A percentile compares a stretch with the other conserved stretches of the same genome.
Conservation (phyloP, 345 rosid genomes). For the Populus ilicifolia region DNA sequence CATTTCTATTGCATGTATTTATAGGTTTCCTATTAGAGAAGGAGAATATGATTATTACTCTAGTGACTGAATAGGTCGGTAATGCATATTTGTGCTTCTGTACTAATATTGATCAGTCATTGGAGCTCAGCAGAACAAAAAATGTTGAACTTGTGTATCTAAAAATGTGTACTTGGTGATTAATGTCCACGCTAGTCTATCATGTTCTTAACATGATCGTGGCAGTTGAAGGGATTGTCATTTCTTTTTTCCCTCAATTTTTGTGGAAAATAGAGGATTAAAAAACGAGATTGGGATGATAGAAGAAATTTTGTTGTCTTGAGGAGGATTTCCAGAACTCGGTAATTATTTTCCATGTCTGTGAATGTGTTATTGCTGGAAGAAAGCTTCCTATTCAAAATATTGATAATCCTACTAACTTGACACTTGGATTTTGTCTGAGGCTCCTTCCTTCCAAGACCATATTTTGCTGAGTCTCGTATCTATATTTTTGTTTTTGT, state of each 20-base stretch:
- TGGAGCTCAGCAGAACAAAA: background rate
- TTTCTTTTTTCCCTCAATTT: background rate
- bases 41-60: background rate
- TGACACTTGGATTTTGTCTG: background rate
- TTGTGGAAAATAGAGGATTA: background rate
- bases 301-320: background rate
- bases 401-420: background rate
- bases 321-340: background rate
- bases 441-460: background rate
- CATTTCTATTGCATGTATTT: background rate
- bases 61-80: background rate
- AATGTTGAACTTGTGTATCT: too few species aligned
- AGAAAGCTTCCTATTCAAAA: background rate
- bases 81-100: background rate
- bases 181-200: background rate
- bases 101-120: background rate
- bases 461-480: background rate
- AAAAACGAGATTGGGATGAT: background rate
- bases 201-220: background rate
- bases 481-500: background rate
- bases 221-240: background rate
- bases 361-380: background rate
- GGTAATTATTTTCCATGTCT: background rate
- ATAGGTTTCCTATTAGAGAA: background rate
- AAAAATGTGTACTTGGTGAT: too few species aligned